Conservation (phyloP, 495 filamentous ascomycete genomes). For the Letharia columbiana region DNA sequence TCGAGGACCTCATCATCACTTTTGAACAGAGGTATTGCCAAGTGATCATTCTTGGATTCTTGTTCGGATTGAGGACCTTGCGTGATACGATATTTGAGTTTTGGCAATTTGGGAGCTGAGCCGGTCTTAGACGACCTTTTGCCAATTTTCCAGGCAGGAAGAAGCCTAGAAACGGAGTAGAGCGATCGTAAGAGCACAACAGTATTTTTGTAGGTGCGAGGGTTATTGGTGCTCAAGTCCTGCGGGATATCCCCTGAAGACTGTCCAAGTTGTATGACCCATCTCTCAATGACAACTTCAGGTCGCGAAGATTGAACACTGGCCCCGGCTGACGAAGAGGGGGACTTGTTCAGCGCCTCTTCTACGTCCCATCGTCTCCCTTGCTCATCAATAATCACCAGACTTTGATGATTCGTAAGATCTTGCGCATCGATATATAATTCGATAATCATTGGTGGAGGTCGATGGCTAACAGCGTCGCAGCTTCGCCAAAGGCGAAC, state of each 20-base stretch:
- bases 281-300: conserved; percentile 82
- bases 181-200: conserved; percentile 90
- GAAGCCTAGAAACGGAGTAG: conserved; percentile 71
- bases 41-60: conserved; percentile 46
- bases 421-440: conserved; percentile 75
- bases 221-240: conserved; percentile 63
- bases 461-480: conserved; percentile 66
- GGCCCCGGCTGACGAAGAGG: conserved; percentile 44
- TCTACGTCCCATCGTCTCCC: conserved; percentile 88
- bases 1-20: conserved; percentile 59
- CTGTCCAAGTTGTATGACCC: conserved; percentile 71
- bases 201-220: conserved; percentile 90
- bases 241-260: conserved; percentile 42
- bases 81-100: conserved; percentile 70
- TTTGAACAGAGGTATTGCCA: conserved; percentile 65
- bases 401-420: conserved; percentile 73
- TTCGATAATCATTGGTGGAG: conserved; percentile 83
- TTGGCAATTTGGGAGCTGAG: conserved; percentile 50
- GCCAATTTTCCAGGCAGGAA: conserved; percentile 83
- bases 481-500: conserved; percentile 69
- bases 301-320: conserved; percentile 36
- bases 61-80: conserved; percentile 44
- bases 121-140: conserved; percentile 60
- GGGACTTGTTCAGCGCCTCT: conserved; percentile 64
- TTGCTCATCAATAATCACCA: conserved; percentile 78